These are phyloP conservation scores for Sorghum bicolor DNA, from an alignment of 176 grass and related monocot species.

Conservation along the genomic window Sorghum_bicolor_NCBIv3 NC_012870.2:3326501-3327000, in stretches of 20 bases:
- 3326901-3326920: neutral
- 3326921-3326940: conserved; percentile 1
- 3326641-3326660: conserved; percentile 87
- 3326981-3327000: neutral
- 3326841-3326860: neutral
- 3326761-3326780: neutral
- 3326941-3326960: neutral
- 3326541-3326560: conserved; percentile 82
- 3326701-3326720: neutral
- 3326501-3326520: neutral
- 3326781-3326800: neutral
- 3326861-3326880: conserved; percentile 1
- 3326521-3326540: conserved; percentile 59
- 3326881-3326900: conserved; percentile 14
- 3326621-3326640: conserved; percentile 73
- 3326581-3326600: conserved; percentile 72
- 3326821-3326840: neutral
- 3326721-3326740: too few species aligned
- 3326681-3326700: neutral
- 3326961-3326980: neutral
- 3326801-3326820: neutral
- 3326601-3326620: conserved; percentile 78
- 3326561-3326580: conserved; percentile 73
- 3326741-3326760: neutral
- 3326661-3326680: conserved; percentile 22